A percentile compares a stretch with the other conserved stretches of the same genome.
These are phyloP conservation scores for Stylosanthes scabra DNA, from an alignment of 331 rosid genomes.

Conservation along the genomic window DNA sequence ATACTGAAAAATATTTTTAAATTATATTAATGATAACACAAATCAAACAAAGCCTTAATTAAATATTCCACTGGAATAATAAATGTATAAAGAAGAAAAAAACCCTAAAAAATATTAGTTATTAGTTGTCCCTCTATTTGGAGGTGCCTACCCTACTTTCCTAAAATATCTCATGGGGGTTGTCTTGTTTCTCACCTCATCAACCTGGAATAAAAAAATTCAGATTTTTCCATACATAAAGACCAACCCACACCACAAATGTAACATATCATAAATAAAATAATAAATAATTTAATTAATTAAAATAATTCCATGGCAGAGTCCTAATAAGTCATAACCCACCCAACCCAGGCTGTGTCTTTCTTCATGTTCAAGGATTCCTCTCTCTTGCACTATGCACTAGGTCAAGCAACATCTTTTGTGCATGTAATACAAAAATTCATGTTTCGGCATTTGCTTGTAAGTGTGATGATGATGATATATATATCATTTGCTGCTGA, in stretches of 20 bases:
- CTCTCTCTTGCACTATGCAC: constrained; percentile 30
- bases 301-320: constrained; percentile 37
- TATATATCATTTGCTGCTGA: constrained; percentile 36
- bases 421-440: constrained; percentile 41
- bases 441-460: constrained; percentile 46
- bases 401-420: constrained; percentile 58
- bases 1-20: too few species aligned
- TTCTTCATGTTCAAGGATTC: constrained; percentile 63
- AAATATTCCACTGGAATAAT: too few species aligned
- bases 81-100: too few species aligned
- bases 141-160: constrained; percentile 38
- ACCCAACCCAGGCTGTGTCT: constrained; percentile 37
- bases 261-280: constrained; percentile 18
- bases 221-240: constrained; percentile 35
- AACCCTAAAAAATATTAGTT: background rate
- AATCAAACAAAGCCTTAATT: too few species aligned
- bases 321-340: constrained; percentile 28
- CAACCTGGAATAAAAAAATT: constrained; percentile 32
- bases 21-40: too few species aligned
- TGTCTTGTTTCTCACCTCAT: constrained; percentile 43
- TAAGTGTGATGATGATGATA: background rate
- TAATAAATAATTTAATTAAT: too few species aligned
- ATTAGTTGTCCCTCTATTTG: constrained; percentile 4
- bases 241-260: constrained; percentile 27
- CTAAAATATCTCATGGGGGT: constrained; percentile 41